Conservation (phyloP, 1,284 basidiomycete genomes). For the Ceratobasidium sp. region DNA sequence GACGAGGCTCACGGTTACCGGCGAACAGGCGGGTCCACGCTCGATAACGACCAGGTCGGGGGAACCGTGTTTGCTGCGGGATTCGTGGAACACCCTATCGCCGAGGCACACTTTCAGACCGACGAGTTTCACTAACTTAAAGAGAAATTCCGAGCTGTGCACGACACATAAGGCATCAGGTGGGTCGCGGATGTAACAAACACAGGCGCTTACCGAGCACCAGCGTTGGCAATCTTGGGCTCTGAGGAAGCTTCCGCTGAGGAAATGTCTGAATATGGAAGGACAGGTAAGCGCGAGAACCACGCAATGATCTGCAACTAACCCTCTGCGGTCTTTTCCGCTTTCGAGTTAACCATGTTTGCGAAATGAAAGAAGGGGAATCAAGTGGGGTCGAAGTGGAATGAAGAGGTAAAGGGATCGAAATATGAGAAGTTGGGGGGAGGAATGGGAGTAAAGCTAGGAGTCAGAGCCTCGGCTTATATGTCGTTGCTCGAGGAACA, state of each 20-base stretch:
- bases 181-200: not conserved
- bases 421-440: not conserved
- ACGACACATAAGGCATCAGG: not conserved
- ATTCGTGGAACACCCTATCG: slow-evolving; percentile 8
- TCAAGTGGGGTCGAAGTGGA: not conserved
- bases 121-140: slow-evolving; percentile 33
- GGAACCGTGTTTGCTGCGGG: not conserved
- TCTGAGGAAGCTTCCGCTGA: not conserved
- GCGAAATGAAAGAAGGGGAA: slow-evolving; percentile 18
- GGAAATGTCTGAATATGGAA: slow-evolving; percentile 4
- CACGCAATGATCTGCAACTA: slow-evolving; percentile 25
- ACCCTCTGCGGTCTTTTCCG: slow-evolving; percentile 21
- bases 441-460: not conserved
- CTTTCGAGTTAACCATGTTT: slow-evolving; percentile 24
- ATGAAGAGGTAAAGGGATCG: not conserved
- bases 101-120: slow-evolving; percentile 3
- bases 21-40: not conserved
- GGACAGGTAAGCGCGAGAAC: slow-evolving; percentile 17
- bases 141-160: slow-evolving; percentile 26
- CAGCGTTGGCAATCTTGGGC: slow-evolving; percentile 4
- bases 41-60: not conserved
- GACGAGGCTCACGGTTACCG: not conserved
- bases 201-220: slow-evolving; percentile 20
- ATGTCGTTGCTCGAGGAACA: not conserved
- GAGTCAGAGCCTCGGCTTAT: slow-evolving; percentile 16